Evolutionary conservation across 2,329 filamentous ascomycete genomes (phyloP).

Genomic region (Cladorrhinum sp.): DNA sequence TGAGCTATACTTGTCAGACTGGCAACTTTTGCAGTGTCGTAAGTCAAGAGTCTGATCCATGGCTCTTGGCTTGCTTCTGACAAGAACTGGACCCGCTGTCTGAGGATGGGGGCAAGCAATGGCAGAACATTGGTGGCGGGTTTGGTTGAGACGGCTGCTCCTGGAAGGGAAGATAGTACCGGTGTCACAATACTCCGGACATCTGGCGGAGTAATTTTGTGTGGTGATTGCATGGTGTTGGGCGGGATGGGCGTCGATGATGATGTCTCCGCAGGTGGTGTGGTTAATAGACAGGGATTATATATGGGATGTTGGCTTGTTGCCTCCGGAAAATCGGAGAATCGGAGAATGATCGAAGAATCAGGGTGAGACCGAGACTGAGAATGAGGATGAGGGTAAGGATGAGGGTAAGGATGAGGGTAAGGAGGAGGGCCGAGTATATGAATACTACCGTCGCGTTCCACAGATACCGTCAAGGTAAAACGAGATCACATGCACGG

Average conservation of each 20-base stretch:
- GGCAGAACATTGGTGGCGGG: constrained; percentile 57
- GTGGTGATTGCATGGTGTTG: constrained; percentile 18
- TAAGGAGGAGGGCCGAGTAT: constrained; percentile 1
- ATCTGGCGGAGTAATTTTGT: constrained; percentile 43
- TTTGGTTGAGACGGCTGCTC: constrained; percentile 55
- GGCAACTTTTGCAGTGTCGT: constrained; percentile 56
- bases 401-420: neutral
- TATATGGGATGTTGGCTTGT: neutral
- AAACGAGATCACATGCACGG: constrained; percentile 9
- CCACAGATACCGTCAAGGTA: constrained; percentile 1
- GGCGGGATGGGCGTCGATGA: neutral
- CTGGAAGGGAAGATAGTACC: constrained; percentile 58
- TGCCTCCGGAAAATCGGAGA: neutral
- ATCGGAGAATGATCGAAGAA: neutral
- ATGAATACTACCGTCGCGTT: neutral
- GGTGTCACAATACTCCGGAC: constrained; percentile 50
- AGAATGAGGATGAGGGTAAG: neutral
- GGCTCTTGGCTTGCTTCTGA: constrained; percentile 58
- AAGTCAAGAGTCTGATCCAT: constrained; percentile 72
- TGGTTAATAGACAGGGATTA: neutral
- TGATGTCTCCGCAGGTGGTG: neutral
- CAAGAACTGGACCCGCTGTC: constrained; percentile 65
- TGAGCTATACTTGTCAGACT: constrained; percentile 60
- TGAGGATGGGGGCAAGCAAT: constrained; percentile 62
- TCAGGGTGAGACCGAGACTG: neutral